phyloP scores from a whole-genome alignment of 2,329 filamentous ascomycete species.

The Colletotrichum falcatum region DNA sequence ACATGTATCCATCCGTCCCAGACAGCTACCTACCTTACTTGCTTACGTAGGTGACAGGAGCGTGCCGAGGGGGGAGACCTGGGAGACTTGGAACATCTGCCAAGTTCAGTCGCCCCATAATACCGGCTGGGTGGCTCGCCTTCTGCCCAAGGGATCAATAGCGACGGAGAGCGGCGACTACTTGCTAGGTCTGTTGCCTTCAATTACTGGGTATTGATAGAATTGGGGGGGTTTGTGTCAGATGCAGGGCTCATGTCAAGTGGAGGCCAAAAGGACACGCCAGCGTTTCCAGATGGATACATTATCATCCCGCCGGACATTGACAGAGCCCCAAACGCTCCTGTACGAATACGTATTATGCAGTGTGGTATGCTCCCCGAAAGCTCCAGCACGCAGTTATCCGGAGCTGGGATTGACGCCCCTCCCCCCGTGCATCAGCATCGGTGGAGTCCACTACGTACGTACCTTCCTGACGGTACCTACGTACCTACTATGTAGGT shows the following conservation, averaged over 20 bases:
- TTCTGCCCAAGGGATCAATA: conserved; percentile 1
- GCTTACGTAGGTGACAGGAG: conserved; percentile 13
- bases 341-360: neutral
- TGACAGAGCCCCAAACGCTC: conserved; percentile 1
- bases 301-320: neutral
- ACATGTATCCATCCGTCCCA: neutral
- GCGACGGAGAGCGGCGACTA: conserved; percentile 27
- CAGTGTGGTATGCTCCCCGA: neutral
- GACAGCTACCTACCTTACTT: conserved; percentile 8
- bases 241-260: conserved; percentile 19
- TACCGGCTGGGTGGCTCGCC: neutral
- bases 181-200: conserved; percentile 27
- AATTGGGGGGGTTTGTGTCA: neutral
- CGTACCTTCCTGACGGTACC: conserved; percentile 26
- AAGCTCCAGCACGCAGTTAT: conserved; percentile 5
- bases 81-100: conserved; percentile 4
- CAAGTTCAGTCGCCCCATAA: conserved; percentile 15
- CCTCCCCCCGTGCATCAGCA: conserved; percentile 9
- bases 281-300: conserved; percentile 18
- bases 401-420: conserved; percentile 16
- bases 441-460: conserved; percentile 34
- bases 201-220: neutral
- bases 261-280: neutral
- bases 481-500: too few relatives aligned
- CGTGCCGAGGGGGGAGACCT: conserved; percentile 9